A percentile compares a stretch with the other conserved stretches of the same genome.
Conservation (phyloP, 192 early-diverging fungal species). For the Coemansia sp. region DNA sequence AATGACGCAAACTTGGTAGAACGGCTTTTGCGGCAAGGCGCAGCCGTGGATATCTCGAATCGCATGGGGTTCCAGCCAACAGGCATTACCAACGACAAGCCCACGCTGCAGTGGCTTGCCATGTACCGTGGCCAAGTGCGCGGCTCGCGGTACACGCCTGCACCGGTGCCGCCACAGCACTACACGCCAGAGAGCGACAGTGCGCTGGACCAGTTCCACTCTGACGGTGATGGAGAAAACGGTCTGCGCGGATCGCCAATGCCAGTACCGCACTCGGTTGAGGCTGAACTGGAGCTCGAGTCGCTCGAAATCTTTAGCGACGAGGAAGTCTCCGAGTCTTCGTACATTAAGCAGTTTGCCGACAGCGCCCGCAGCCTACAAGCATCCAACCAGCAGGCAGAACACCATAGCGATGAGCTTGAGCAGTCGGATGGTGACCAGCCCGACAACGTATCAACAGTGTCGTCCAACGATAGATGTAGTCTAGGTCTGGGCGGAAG, state of each 20-base stretch:
- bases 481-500: constrained; percentile 45
- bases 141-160: constrained; percentile 35
- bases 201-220: constrained; percentile 16
- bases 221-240: not conserved
- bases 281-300: constrained; percentile 30
- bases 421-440: constrained; percentile 11
- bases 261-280: not conserved
- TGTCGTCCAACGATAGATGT: constrained; percentile 40
- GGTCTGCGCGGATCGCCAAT: not conserved
- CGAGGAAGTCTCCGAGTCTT: constrained; percentile 33
- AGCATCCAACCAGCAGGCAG: not conserved
- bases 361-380: constrained; percentile 11
- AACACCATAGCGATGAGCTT: constrained; percentile 11
- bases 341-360: constrained; percentile 48
- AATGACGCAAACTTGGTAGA: constrained; percentile 54
- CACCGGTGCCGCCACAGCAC: constrained; percentile 15
- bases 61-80: constrained; percentile 48
- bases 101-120: constrained; percentile 49
- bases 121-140: constrained; percentile 53
- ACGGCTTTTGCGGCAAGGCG: constrained; percentile 51
- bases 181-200: constrained; percentile 17
- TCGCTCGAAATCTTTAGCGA: constrained; percentile 34
- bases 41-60: constrained; percentile 51
- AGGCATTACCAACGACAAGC: constrained; percentile 53
- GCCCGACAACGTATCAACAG: constrained; percentile 33